Evolutionary conservation across 139 green algal genomes (phyloP).

Genomic region (Chlorella sp.): DNA sequence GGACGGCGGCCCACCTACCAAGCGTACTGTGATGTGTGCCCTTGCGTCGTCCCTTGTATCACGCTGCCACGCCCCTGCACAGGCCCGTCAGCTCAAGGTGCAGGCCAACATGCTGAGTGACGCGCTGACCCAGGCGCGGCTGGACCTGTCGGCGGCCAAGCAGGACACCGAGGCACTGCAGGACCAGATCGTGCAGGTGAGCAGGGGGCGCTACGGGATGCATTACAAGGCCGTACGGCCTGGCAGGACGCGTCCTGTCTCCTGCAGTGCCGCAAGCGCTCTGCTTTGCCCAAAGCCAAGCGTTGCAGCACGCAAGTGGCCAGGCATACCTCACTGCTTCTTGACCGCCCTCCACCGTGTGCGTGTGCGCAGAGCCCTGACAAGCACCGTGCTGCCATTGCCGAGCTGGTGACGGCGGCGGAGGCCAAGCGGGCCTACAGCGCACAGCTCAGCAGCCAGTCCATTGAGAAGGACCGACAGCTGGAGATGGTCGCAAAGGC

Average conservation of each 20-base stretch:
- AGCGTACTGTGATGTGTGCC: no score
- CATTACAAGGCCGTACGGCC: no score
- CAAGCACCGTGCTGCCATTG: conserved; percentile 27
- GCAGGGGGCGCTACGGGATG: no score
- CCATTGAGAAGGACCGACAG: conserved; percentile 36
- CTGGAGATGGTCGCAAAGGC: conserved; percentile 34
- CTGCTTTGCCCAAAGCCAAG: no score
- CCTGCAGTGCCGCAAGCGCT: no score
- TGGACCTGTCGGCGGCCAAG: conserved; percentile 45
- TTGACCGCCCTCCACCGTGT: no score
- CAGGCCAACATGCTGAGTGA: conserved; percentile 48
- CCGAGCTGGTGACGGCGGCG: conserved; percentile 17
- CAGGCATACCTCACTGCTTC: no score
- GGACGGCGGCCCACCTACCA: no score
- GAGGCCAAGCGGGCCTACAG: conserved; percentile 26
- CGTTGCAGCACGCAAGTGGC: no score
- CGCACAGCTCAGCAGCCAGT: conserved; percentile 21
- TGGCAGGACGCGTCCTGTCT: no score
- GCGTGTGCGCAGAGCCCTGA: conserved; percentile 28
- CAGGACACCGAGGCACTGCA: conserved; percentile 56
- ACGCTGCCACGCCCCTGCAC: no score
- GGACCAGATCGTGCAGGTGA: conserved; percentile 73
- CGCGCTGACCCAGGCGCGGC: conserved; percentile 47
- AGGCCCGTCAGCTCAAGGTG: conserved; percentile 52
- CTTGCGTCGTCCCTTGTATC: no score